Conservation (phyloP, 2,329 filamentous ascomycete genomes). For the Bipolaris bicolor region DNA sequence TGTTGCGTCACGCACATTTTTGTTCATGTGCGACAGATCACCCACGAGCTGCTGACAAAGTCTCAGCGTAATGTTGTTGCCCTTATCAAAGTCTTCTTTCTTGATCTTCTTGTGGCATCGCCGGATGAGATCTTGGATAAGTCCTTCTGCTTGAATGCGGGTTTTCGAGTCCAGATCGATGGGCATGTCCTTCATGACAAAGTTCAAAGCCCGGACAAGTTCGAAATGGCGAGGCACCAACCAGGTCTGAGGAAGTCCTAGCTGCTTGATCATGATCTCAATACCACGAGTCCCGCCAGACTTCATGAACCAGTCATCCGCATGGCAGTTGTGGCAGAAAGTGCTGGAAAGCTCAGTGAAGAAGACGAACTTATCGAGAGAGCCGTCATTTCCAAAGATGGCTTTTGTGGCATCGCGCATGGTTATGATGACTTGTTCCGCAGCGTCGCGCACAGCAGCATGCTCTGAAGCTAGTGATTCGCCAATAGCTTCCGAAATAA, state of each 20-base stretch:
- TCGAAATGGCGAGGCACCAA: conserved; percentile 82
- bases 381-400: conserved; percentile 77
- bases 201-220: conserved; percentile 88
- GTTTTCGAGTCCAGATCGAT: conserved; percentile 91
- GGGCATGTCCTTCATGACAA: conserved; percentile 98
- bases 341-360: conserved; percentile 82
- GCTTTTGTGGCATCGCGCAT: conserved; percentile 77
- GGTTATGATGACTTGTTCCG: conserved; percentile 76
- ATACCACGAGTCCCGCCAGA: conserved; percentile 91
- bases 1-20: conserved; percentile 86
- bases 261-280: conserved; percentile 80
- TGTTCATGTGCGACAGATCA: conserved; percentile 94
- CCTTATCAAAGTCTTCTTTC: conserved; percentile 76
- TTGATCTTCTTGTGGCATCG: conserved; percentile 79
- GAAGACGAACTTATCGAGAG: conserved; percentile 78
- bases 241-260: conserved; percentile 86
- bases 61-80: conserved; percentile 70
- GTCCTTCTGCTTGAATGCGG: conserved; percentile 79
- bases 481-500: conserved; percentile 87
- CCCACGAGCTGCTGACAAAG: conserved; percentile 85
- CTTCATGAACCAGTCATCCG: conserved; percentile 99
- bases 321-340: conserved; percentile 94
- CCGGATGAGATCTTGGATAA: conserved; percentile 77
- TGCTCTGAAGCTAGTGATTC: conserved; percentile 90
- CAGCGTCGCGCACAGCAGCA: conserved; percentile 78